Conservation (phyloP, 2,329 filamentous ascomycete species). For the Nigrospora oryzae region DNA sequence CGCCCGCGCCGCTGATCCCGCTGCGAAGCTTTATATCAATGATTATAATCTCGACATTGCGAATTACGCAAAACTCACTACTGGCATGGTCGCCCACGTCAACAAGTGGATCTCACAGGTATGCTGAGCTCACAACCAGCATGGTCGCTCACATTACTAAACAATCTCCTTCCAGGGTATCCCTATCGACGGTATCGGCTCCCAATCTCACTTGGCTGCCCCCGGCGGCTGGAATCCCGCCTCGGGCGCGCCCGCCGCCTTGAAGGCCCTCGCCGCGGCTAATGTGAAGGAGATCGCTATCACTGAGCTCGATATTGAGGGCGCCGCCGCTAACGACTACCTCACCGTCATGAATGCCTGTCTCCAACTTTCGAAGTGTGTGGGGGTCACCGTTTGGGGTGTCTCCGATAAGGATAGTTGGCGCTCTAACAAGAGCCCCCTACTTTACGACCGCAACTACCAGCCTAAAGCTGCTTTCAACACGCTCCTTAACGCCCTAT, state of each 20-base stretch:
- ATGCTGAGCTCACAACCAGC: too few relatives aligned
- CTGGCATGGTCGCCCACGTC: slow-evolving; percentile 37
- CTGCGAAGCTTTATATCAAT: slow-evolving; percentile 64
- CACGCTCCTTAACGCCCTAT: slow-evolving; percentile 9
- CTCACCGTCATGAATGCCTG: slow-evolving; percentile 33
- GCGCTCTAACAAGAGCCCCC: slow-evolving; percentile 4
- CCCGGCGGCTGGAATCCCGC: slow-evolving; percentile 18
- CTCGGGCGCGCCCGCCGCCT: slow-evolving; percentile 25
- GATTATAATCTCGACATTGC: slow-evolving; percentile 57
- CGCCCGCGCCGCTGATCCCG: slow-evolving; percentile 55
- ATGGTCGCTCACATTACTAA: too few relatives aligned
- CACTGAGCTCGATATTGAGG: slow-evolving; percentile 47
- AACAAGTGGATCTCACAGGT: slow-evolving; percentile 33
- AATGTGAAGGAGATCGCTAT: slow-evolving; percentile 38
- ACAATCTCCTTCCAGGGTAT: slow-evolving; percentile 23
- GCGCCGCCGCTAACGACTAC: slow-evolving; percentile 34
- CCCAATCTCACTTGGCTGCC: slow-evolving; percentile 35
- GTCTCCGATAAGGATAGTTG: slow-evolving; percentile 9
- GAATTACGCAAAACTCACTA: slow-evolving; percentile 43
- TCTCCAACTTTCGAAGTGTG: slow-evolving; percentile 34
- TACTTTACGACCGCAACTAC: slow-evolving; percentile 21
- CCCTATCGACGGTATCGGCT: slow-evolving; percentile 48
- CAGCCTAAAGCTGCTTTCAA: slow-evolving; percentile 22
- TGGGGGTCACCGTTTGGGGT: slow-evolving; percentile 42
- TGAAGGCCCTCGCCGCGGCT: slow-evolving; percentile 32